Evolutionary conservation across 2,329 filamentous ascomycete species (phyloP).

Genomic region (Fusarium chuoi): DNA sequence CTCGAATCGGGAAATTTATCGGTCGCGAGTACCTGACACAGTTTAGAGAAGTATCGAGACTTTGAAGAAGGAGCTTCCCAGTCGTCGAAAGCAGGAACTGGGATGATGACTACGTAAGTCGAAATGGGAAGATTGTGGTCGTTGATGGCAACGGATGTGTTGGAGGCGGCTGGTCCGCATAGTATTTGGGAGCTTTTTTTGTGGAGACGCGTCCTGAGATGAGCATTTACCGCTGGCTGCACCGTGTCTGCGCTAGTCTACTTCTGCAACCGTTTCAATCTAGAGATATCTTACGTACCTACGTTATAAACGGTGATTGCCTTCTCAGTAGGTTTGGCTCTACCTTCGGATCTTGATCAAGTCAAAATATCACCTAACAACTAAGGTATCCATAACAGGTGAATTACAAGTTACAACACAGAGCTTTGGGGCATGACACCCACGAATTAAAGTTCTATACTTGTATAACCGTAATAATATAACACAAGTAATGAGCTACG

Average conservation of each 20-base stretch:
- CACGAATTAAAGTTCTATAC: not conserved
- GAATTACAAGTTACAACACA: not conserved
- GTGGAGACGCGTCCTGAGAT: conserved; percentile 31
- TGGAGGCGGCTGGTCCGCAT: conserved; percentile 22
- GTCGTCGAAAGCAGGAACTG: conserved; percentile 5
- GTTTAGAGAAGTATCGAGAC: conserved; percentile 3
- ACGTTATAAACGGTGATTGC: conserved; percentile 25
- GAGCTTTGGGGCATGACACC: not conserved
- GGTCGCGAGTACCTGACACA: conserved; percentile 14
- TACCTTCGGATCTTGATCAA: conserved; percentile 21
- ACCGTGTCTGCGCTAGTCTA: conserved; percentile 21
- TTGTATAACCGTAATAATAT: no score
- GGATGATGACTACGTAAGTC: conserved; percentile 19
- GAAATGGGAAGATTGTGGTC: conserved; percentile 26
- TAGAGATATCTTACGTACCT: not conserved
- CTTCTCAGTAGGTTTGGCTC: not conserved
- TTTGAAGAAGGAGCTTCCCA: not conserved
- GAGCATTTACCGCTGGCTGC: conserved; percentile 5
- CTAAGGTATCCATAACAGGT: not conserved
- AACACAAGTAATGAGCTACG: not conserved
- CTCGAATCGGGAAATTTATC: conserved; percentile 28
- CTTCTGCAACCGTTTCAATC: not conserved
- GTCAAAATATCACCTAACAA: not conserved
- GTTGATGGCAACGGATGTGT: conserved; percentile 41
- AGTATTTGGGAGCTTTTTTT: conserved; percentile 45